phyloP scores from a whole-genome alignment of 2,329 filamentous ascomycete genomes.

The Penicillium concentricum region DNA sequence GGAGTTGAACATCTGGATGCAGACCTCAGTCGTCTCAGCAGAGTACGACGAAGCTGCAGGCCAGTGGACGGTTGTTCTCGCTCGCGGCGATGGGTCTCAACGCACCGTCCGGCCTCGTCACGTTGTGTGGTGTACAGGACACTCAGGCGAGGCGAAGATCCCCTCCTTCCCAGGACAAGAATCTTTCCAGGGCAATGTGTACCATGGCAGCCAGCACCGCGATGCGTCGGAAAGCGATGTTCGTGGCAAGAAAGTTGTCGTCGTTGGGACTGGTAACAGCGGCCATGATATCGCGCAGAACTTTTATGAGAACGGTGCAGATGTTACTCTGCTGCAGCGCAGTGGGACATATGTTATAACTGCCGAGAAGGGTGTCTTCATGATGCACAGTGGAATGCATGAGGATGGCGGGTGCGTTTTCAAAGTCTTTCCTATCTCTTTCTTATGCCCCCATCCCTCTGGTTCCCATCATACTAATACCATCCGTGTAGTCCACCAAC shows the following conservation, averaged over 20 bases:
- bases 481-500: conserved; percentile 41
- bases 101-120: conserved; percentile 43
- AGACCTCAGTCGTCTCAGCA: conserved; percentile 40
- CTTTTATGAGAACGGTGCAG: conserved; percentile 50
- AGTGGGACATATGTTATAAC: conserved; percentile 52
- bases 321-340: conserved; percentile 56
- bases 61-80: conserved; percentile 41
- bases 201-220: conserved; percentile 47
- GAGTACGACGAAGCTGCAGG: conserved; percentile 39
- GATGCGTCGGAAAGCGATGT: conserved; percentile 40
- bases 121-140: conserved; percentile 50
- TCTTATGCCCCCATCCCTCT: too few species aligned
- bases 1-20: conserved; percentile 50
- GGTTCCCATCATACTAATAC: background rate
- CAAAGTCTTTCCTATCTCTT: background rate
- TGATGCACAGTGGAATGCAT: conserved; percentile 47
- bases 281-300: conserved; percentile 54
- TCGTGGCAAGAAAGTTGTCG: conserved; percentile 47
- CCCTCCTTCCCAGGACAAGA: conserved; percentile 44
- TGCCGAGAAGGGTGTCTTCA: conserved; percentile 45
- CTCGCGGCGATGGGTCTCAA: conserved; percentile 25
- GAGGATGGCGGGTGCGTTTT: conserved; percentile 42
- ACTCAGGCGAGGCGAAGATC: conserved; percentile 44
- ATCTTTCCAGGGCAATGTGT: conserved; percentile 44
- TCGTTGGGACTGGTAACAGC: conserved; percentile 52